Base-by-base conservation (phyloP, 202 grass and related monocot genomes). In the Panicum virgatum region DNA sequence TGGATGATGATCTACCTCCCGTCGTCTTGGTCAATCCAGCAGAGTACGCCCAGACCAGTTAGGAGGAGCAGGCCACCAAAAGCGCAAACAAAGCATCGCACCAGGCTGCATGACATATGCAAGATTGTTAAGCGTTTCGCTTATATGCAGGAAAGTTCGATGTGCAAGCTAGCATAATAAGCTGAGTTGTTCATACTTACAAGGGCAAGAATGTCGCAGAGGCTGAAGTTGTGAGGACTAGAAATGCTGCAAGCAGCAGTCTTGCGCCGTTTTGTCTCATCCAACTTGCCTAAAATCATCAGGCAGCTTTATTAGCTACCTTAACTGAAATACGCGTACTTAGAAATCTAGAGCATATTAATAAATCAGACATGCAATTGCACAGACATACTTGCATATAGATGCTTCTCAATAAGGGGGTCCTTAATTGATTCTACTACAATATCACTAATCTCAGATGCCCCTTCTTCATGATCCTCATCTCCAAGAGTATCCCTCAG, bases 11-110 rank as follows among this genome's bases (percentile, higher is more conserved):
- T 76, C n/a, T n/a, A n/a, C 27, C 96, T 86, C 52, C 80, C 87
- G 1, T 93, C 77, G 15, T 98, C 96, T 91, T 98, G 96, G 66
- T 98, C 96, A 1, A 98, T 98, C 88, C 85, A 95, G 82, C 72
- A 93, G 69, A 98, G 88, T 26, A 93, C 40, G 22, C 87, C 73
- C 2, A 98, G 89, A 78, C 96, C 88, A 29, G 69, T 75, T 36
- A 98, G 77, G 29, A 98, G 86, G 20, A 98, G 72, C 45, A 98
- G 85, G 37, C 92, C 86, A 23, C 96, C 92, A 51, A 90, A 62
- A 19, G 38, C 10, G 10, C 92, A 95, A 26, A 43, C 5, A 0
- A 78, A 69, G 77, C 94, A 95, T 80, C 66, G 69, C 53, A 73
- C 60, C 13, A 88, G 80, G 63, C 90, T 98, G 70, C 16, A 54